Evolutionary conservation across 768 basidiomycete species (phyloP), one percentile per base, ranked within the genome.

Genomic region (Hypsizygus marmoreus): DNA sequence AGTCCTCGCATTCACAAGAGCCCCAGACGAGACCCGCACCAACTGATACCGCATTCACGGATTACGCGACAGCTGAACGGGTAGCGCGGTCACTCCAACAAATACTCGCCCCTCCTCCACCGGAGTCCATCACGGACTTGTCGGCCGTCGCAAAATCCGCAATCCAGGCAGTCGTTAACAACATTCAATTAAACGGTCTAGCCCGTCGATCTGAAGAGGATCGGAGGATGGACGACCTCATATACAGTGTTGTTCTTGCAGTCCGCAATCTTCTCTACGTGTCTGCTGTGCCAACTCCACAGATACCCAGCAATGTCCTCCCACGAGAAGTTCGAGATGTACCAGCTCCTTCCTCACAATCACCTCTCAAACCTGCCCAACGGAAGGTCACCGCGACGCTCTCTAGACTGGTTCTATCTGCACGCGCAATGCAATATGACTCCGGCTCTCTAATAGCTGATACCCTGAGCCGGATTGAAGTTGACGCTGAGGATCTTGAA

Each of bases 361-460:
- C 82, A 2, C 70, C 86, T 6, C 71, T 92, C 32, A 92, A 91
- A 64, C 85, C 86, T 6, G 82, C 83, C 0, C 91, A 91, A 46
- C 76, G 90, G 40, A 91, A 90, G 56, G 86, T 95, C 24, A 91
- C 91, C 2, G 89, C 91, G 6, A 92, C 91, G 0, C 72, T 95
- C 7, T 94, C 91, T 14, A 87, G 94, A 61, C 74, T 97, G 22
- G 89, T 95, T 23, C 79, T 97, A 2, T 91, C 88, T 6, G 84
- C 91, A n/a, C 86, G 95, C 38, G 92, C 94, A 0, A 85, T 91
- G 68, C 82, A 88, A 56, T 90, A 88, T 49, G 86, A 91, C 57
- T 84, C 86, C 0, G 84, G 82, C 12, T 76, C 79, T 1, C 72
- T 80, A 17, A 64, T 81, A 4, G 64, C 74, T 9, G 83, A 88